Conservation (phyloP, 805 yeast species). For the Hanseniaspora jakobsenii region DNA sequence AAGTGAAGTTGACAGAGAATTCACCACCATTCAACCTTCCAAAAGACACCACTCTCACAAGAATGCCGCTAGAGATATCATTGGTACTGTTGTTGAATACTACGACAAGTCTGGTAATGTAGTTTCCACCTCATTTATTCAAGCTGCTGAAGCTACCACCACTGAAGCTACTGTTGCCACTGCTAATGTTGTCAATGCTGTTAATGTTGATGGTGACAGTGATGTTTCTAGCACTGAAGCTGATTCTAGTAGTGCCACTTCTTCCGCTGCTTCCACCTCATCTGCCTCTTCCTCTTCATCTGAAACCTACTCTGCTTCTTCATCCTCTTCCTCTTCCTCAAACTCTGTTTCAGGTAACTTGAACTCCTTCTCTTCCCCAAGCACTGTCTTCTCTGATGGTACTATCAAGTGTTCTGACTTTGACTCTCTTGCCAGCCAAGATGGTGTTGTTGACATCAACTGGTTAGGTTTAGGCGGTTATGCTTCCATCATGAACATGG, state of each 20-base stretch:
- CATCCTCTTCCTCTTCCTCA: slow-evolving; percentile 22
- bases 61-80: slow-evolving; percentile 24
- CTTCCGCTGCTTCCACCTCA: slow-evolving; percentile 21
- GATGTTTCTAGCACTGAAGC: too few relatives aligned
- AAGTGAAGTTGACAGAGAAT: slow-evolving; percentile 23
- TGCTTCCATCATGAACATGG: slow-evolving; percentile 29
- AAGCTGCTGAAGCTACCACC: slow-evolving; percentile 21
- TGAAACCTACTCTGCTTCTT: slow-evolving; percentile 22
- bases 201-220: slow-evolving; percentile 19
- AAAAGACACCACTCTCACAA: slow-evolving; percentile 22
- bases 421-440: slow-evolving; percentile 43
- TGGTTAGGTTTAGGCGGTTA: slow-evolving; percentile 46
- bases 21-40: slow-evolving; percentile 20
- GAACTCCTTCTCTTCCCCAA: slow-evolving; percentile 30
- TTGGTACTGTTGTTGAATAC: slow-evolving; percentile 22
- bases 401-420: slow-evolving; percentile 52
- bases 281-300: slow-evolving; percentile 26
- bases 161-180: slow-evolving; percentile 29
- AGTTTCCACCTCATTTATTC: slow-evolving; percentile 20
- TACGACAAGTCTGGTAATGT: slow-evolving; percentile 25
- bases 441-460: slow-evolving; percentile 53
- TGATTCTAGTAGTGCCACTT: slow-evolving; percentile 22
- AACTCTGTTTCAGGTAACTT: slow-evolving; percentile 24
- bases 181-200: slow-evolving; percentile 21
- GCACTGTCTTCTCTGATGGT: slow-evolving; percentile 55